Percentiles rank a stretch among this genome's conserved stretches.
These are phyloP conservation scores for Aspergillus jensenii DNA, from an alignment of 2,329 filamentous ascomycete species.

Conservation along the genomic window DNA sequence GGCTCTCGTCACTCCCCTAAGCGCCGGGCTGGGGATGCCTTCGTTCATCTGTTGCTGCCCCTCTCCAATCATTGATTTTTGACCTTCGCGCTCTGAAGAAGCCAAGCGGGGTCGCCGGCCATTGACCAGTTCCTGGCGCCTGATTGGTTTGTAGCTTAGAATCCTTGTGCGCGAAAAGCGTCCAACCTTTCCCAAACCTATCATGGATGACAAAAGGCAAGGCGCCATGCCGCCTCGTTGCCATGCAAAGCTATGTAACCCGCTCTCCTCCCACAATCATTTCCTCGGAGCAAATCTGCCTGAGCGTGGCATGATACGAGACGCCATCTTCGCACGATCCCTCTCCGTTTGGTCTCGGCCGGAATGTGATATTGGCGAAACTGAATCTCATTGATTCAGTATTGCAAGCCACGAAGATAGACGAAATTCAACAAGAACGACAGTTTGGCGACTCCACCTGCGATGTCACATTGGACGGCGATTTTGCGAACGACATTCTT, in stretches of 20 bases:
- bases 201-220: constrained; percentile 9
- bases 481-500: neutral
- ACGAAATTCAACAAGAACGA: neutral
- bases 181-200: constrained; percentile 7
- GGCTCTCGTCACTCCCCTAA: constrained; percentile 9
- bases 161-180: constrained; percentile 9
- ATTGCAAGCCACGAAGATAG: neutral
- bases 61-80: constrained; percentile 13
- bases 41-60: neutral
- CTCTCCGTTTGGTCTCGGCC: constrained; percentile 10
- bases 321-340: neutral
- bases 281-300: neutral
- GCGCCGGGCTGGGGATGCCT: constrained; percentile 15
- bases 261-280: constrained; percentile 11
- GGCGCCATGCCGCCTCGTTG: constrained; percentile 15
- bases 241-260: constrained; percentile 19
- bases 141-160: constrained; percentile 14
- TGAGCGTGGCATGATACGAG: constrained; percentile 9
- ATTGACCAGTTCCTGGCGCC: neutral
- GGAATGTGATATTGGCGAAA: constrained; percentile 16
- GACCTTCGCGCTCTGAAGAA: constrained; percentile 16
- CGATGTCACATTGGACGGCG: constrained; percentile 16
- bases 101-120: constrained; percentile 9
- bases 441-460: neutral
- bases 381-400: constrained; percentile 7